These are phyloP conservation scores for Schwanniomyces sp. DNA, from an alignment of 805 yeast genomes.

Conservation along the genomic window DNA sequence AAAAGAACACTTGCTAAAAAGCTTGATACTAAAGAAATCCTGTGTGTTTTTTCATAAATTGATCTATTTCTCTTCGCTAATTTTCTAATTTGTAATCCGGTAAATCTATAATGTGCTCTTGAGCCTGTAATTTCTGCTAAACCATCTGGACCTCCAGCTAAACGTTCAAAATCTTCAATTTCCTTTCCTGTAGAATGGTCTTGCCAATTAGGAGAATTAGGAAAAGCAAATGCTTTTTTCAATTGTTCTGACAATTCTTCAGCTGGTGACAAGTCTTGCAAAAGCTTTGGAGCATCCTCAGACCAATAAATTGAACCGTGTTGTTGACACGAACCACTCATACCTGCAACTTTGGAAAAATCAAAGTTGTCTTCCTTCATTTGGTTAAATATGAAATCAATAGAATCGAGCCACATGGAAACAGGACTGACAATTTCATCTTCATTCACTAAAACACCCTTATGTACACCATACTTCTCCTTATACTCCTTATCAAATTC, in stretches of 20 bases:
- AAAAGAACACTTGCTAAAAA: conserved; percentile 71
- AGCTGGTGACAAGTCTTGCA: conserved; percentile 35
- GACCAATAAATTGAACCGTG: conserved; percentile 91
- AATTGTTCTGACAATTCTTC: conserved; percentile 48
- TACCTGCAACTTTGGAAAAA: conserved; percentile 57
- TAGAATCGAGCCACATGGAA: conserved; percentile 85
- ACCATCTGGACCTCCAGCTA: conserved; percentile 55
- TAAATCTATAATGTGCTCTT: conserved; percentile 83
- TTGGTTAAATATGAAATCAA: conserved; percentile 59
- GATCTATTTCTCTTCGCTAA: conserved; percentile 55
- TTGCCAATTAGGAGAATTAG: conserved; percentile 89
- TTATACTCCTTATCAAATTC: conserved; percentile 70
- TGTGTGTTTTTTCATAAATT: conserved; percentile 52
- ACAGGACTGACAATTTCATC: conserved; percentile 75
- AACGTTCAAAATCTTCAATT: conserved; percentile 56
- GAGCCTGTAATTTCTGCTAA: conserved; percentile 79
- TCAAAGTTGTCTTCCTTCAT: conserved; percentile 56
- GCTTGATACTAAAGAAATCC: conserved; percentile 75
- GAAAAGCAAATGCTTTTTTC: conserved; percentile 54
- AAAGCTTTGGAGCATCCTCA: conserved; percentile 37
- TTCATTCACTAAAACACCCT: conserved; percentile 67
- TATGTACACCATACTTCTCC: conserved; percentile 56
- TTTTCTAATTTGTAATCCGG: conserved; percentile 89
- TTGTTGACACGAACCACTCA: conserved; percentile 88
- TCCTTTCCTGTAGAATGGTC: conserved; percentile 84